Base-by-base conservation (phyloP, 352 stramenopile genomes). In the Phytopythium mirpurense region DNA sequence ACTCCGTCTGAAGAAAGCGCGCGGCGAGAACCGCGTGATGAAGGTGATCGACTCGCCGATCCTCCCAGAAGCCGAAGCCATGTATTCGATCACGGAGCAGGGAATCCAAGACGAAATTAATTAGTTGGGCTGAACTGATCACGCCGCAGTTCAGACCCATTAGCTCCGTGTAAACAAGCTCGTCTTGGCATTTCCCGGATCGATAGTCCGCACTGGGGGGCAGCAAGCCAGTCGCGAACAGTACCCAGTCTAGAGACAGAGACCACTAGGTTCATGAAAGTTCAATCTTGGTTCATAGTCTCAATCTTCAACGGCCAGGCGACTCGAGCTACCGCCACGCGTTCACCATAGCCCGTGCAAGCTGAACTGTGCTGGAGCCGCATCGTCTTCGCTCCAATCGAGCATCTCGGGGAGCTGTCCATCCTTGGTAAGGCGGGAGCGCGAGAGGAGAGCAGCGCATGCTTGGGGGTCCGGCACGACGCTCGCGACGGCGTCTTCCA, bases 1-100 rank as follows among this genome's bases (percentile, higher is more conserved):
- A 61, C 70, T 98, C 54, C 90, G 95, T 14, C 74, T 99, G 41
- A 88, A 92, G 45, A 99, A 99, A 65, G 97, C 91, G 14, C 90
- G 97, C 41, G 97, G 97, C 14, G 96, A 99, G 62, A 99, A 99
- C 59, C 94, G 97, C 21, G 95, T 99, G 55, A 98, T 98, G 84
- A 98, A 98, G 65, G 82, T 98, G 18, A 88, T 98, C 27, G 95
- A 98, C 66, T 98, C 90, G 5, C 97, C 97, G 15, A 98, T 97
- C 26, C 69, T 99, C 19, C 93, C 96, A 1, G 97, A 99, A 73
- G 93, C 96, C 7, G 97, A 99, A 70, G 96, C 92, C 16, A 96
- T 98, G 34, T 99, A 99, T 73, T 97, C 97, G 15, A 97, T 99
- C 62, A 95, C 90, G 40, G 81, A 95, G 43, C 83, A 96, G 65